Evolutionary conservation across 164 flowering plant species (phyloP).

Genomic region (Tetracentron sinense): DNA sequence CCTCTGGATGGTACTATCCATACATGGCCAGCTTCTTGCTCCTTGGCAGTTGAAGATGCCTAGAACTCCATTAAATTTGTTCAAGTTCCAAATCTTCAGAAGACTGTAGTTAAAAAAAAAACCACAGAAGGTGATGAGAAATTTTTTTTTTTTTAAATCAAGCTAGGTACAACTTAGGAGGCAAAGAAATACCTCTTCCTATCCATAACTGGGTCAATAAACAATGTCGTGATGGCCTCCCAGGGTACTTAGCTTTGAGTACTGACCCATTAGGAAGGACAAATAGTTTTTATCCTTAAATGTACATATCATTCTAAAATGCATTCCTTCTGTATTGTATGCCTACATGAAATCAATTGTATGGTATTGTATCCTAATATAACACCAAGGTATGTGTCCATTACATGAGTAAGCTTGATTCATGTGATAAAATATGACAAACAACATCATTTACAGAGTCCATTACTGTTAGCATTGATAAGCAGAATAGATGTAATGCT

Average conservation of each 20-base stretch:
- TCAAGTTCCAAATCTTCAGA: conserved; percentile 72
- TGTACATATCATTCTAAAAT: no score
- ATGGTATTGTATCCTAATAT: no score
- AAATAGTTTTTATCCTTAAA: no score
- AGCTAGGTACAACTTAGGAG: not conserved
- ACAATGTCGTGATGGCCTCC: conserved; percentile 64
- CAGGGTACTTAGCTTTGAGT: conserved; percentile 58
- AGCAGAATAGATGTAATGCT: no score
- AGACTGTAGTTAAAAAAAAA: conserved; percentile 34
- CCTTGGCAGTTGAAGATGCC: conserved; percentile 77
- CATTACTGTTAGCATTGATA: no score
- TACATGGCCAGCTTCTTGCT: conserved; percentile 57
- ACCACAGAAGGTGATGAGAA: not conserved
- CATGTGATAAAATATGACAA: no score
- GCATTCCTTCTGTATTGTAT: no score
- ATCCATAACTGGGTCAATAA: conserved; percentile 66
- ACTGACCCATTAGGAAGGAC: conserved; percentile 76
- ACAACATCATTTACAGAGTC: no score
- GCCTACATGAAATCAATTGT: no score
- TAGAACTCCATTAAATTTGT: conserved; percentile 52
- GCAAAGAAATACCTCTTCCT: conserved; percentile 41
- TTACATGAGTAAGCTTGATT: no score
- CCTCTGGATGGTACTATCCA: conserved; percentile 23
- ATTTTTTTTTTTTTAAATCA: no score
- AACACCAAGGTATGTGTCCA: no score